Evolutionary conservation across 345 rosid species (phyloP), one percentile per base, ranked within the genome.

Genomic region (Salix viminalis): DNA sequence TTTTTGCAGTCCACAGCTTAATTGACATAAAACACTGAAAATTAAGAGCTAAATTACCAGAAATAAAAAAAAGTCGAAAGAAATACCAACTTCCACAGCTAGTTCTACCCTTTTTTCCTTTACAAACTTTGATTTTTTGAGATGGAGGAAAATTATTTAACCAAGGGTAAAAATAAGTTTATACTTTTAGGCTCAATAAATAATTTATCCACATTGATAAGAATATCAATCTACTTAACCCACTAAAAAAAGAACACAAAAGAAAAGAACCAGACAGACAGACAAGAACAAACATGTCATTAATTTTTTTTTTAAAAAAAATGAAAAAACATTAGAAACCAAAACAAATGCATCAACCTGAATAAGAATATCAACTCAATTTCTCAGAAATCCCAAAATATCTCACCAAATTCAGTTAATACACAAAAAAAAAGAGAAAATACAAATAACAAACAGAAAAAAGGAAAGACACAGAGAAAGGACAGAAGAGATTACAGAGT

Each of bases 401-500:
- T 54, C 41, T 48, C 67, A 6, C 30, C 24, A 34, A 32, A 66
- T 9, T 13, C 8, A 37, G 30, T 7, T 4, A n/a, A 54, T 10
- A 23, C 7, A 7, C 46, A 11, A 42, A 41, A 13, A 13, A 65
- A 8, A 0, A 64, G 46, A 44, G 34, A 70, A 75, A 5, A 58
- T 9, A 21, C 7, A 75, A 67, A 58, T 19, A 32, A 6, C 39
- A 77, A 24, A 67, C 41, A 54, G 26, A 6, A 42, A 19, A 42
- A 21, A 41, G 36, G 9, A 8, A 46, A 77, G 24, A 34, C 1
- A 39, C 7, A 79, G 34, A 76, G 72, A 70, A 15, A 39, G 10
- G 30, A 6, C 32, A 70, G 13, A 74, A 78, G 70, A 76, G 81
- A 24, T 83, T 90, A 95, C 99, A 95, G 85, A 70, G 98, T 90